A percentile compares a stretch with the other conserved stretches of the same genome.
phyloP scores from a whole-genome alignment of 371 early-diverging fungal genomes.

The Mucor circinelloides region DNA sequence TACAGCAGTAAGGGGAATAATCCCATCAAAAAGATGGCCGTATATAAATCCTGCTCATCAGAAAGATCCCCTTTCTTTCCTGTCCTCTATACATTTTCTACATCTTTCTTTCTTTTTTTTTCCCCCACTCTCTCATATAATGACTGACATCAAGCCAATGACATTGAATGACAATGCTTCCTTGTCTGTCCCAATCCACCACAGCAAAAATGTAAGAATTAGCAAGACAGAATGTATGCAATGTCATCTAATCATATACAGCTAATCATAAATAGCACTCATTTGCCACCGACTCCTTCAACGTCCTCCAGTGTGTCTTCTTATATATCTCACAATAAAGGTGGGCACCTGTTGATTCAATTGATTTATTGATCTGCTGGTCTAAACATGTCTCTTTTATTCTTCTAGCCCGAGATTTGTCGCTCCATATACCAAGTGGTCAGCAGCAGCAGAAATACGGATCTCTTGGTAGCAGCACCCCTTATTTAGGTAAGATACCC shows the following conservation, averaged over 20 bases:
- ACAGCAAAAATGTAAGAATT: background rate
- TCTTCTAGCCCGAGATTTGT: slow-evolving; percentile 6
- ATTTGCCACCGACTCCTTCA: slow-evolving; percentile 10
- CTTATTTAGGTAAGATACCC: slow-evolving; percentile 9
- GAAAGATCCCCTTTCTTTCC: background rate
- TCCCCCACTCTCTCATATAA: background rate
- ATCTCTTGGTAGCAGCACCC: slow-evolving; percentile 3
- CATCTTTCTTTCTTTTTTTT: background rate
- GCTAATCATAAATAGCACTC: background rate
- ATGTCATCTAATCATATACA: background rate
- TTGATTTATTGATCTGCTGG: background rate
- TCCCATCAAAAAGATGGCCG: background rate
- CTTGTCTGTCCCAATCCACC: slow-evolving; percentile 3
- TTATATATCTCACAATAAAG: background rate
- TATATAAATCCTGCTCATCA: background rate
- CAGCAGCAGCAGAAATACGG: slow-evolving; percentile 1
- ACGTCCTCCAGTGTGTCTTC: background rate
- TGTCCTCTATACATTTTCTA: background rate
- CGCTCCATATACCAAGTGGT: background rate
- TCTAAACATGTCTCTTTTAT: background rate
- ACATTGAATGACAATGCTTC: background rate
- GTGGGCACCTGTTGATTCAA: background rate
- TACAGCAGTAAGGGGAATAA: background rate
- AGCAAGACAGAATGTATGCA: background rate
- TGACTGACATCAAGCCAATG: background rate